phyloP scores from a whole-genome alignment of 495 filamentous ascomycete genomes.

The Bacidia rubella region DNA sequence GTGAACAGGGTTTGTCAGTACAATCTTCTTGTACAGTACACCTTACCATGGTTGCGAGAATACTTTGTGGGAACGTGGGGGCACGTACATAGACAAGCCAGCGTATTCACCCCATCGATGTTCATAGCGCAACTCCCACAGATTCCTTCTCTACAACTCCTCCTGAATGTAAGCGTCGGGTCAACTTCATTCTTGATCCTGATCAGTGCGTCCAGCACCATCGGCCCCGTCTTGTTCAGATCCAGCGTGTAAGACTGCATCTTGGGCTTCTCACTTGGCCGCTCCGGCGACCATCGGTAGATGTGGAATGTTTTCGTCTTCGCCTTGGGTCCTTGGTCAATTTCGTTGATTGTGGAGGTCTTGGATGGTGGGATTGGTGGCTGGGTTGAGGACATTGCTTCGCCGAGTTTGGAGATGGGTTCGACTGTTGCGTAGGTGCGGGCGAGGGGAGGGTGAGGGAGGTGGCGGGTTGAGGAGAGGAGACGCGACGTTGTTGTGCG shows the following conservation, averaged over 20 bases:
- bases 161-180: slow-evolving; percentile 87
- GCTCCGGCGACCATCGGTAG: slow-evolving; percentile 97
- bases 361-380: slow-evolving; percentile 30
- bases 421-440: slow-evolving; percentile 38
- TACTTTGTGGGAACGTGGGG: too few species aligned
- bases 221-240: slow-evolving; percentile 95
- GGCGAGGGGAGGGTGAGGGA: slow-evolving; percentile 32
- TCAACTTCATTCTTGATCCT: slow-evolving; percentile 98
- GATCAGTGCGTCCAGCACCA: slow-evolving; percentile 93
- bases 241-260: slow-evolving; percentile 94
- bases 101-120: slow-evolving; percentile 92
- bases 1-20: too few species aligned
- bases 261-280: slow-evolving; percentile 74
- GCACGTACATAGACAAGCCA: slow-evolving; percentile 96
- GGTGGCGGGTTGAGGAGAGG: slow-evolving; percentile 40
- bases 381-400: slow-evolving; percentile 21
- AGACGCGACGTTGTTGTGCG: slow-evolving; percentile 53
- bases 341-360: slow-evolving; percentile 43
- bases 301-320: slow-evolving; percentile 92
- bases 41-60: too few species aligned
- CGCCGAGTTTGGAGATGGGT: slow-evolving; percentile 26
- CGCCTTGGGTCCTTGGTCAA: slow-evolving; percentile 36
- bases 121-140: slow-evolving; percentile 99
- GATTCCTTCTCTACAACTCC: slow-evolving; percentile 94
- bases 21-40: too few species aligned